These are phyloP conservation scores for Zygoascus biomembranicola DNA, from an alignment of 805 yeast species.

Conservation along the genomic window DNA sequence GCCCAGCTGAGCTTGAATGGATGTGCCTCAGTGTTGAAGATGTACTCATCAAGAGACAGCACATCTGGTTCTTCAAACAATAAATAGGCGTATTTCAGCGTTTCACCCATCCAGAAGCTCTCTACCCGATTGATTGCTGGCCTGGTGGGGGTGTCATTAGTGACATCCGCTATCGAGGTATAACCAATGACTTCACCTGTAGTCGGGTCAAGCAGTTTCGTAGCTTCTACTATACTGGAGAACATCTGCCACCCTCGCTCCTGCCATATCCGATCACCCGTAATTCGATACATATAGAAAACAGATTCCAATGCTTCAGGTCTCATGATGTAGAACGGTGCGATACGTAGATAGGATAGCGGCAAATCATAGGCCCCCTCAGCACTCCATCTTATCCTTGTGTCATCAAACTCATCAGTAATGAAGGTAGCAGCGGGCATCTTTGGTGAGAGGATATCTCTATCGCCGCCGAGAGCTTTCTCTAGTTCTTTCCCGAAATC, in stretches of 20 bases:
- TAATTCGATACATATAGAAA: slow-evolving; percentile 49
- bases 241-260: slow-evolving; percentile 46
- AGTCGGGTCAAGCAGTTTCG: slow-evolving; percentile 11
- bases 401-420: slow-evolving; percentile 5
- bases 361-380: slow-evolving; percentile 21
- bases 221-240: slow-evolving; percentile 26
- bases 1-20: slow-evolving; percentile 30
- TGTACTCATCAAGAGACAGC: slow-evolving; percentile 44
- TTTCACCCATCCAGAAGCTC: slow-evolving; percentile 90
- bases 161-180: slow-evolving; percentile 36
- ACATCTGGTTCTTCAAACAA: slow-evolving; percentile 45
- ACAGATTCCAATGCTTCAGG: slow-evolving; percentile 59
- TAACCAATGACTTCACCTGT: slow-evolving; percentile 30
- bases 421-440: slow-evolving; percentile 1
- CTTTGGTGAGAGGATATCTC: neutral
- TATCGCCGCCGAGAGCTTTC: neutral
- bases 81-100: slow-evolving; percentile 75
- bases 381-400: slow-evolving; percentile 19
- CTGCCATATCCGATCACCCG: slow-evolving; percentile 53
- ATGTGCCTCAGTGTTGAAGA: slow-evolving; percentile 58
- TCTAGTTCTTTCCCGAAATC: slow-evolving; percentile 4
- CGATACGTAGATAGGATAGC: slow-evolving; percentile 16
- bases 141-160: slow-evolving; percentile 37
- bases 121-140: slow-evolving; percentile 46
- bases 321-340: slow-evolving; percentile 38